phyloP scores from a whole-genome alignment of 2,329 filamentous ascomycete species.

The Pestalotiopsis fici region DNA sequence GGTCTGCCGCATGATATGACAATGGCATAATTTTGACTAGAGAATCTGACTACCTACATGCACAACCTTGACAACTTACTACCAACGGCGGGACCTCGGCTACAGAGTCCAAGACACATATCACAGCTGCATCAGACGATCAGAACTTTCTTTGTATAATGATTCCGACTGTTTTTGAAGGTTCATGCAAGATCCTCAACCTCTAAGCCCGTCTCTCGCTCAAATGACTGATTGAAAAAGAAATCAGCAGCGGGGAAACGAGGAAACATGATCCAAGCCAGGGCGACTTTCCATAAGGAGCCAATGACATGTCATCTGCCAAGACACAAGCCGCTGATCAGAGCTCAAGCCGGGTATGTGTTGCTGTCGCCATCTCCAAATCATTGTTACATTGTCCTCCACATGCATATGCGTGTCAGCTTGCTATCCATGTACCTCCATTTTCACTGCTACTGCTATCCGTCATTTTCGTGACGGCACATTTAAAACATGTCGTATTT shows the following conservation, averaged over 20 bases:
- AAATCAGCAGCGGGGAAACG: neutral
- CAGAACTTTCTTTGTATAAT: neutral
- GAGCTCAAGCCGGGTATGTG: neutral
- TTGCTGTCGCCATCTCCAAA: neutral
- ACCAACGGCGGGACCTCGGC: neutral
- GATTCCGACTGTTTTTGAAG: neutral
- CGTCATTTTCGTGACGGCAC: neutral
- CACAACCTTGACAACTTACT: no score
- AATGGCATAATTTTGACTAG: no score
- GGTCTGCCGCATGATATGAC: no score
- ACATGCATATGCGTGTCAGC: neutral
- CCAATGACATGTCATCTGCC: neutral
- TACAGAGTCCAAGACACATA: neutral
- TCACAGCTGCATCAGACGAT: neutral
- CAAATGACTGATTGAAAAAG: neutral
- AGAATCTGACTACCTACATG: no score
- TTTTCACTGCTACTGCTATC: neutral
- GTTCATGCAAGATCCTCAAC: neutral
- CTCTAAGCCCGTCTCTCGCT: no score
- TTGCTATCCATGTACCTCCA: neutral
- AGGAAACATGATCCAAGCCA: neutral
- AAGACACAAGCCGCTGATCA: neutral
- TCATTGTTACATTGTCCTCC: neutral
- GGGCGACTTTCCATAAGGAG: neutral
- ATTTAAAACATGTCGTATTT: neutral